A percentile compares a stretch with the other conserved stretches of the same genome.
Conservation (phyloP, 257 asterid species). For the Gardenia jasminoides region DNA sequence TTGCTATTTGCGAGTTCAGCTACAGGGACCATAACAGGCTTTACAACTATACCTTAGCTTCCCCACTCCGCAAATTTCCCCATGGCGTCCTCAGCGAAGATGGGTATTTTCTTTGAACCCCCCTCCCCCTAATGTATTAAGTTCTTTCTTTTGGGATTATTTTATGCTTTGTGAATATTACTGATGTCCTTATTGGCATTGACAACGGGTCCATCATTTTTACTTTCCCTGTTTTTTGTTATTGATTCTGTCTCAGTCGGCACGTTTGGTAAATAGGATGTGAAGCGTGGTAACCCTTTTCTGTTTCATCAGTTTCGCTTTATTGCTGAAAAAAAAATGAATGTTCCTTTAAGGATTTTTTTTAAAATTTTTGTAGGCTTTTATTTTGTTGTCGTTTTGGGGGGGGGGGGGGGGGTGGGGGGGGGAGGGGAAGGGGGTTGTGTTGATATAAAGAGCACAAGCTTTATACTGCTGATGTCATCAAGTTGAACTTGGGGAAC, state of each 20-base stretch:
- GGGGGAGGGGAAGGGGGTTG: too few relatives aligned
- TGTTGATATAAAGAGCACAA: background rate
- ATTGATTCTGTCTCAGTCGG: background rate
- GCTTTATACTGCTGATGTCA: background rate
- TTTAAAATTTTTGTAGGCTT: background rate
- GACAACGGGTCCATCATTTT: background rate
- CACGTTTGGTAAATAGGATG: background rate
- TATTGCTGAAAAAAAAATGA: too few relatives aligned
- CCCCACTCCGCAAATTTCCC: slow-evolving; percentile 61
- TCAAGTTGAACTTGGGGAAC: background rate
- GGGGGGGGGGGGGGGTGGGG: too few relatives aligned
- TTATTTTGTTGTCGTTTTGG: too few relatives aligned
- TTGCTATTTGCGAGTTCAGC: slow-evolving; percentile 67
- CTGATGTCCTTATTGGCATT: background rate
- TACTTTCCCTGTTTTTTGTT: background rate
- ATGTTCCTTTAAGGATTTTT: too few relatives aligned
- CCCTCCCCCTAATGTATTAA: background rate
- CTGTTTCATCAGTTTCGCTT: background rate
- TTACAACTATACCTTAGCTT: slow-evolving; percentile 60
- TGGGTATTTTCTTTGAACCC: slow-evolving; percentile 54
- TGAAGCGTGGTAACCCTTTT: background rate
- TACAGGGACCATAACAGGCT: slow-evolving; percentile 55
- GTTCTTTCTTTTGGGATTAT: too few relatives aligned
- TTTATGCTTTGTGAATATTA: background rate
- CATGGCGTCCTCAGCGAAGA: slow-evolving; percentile 96